Base-by-base conservation (phyloP, 2,329 filamentous ascomycete genomes). In the Paraphoma chrysanthemicola region DNA sequence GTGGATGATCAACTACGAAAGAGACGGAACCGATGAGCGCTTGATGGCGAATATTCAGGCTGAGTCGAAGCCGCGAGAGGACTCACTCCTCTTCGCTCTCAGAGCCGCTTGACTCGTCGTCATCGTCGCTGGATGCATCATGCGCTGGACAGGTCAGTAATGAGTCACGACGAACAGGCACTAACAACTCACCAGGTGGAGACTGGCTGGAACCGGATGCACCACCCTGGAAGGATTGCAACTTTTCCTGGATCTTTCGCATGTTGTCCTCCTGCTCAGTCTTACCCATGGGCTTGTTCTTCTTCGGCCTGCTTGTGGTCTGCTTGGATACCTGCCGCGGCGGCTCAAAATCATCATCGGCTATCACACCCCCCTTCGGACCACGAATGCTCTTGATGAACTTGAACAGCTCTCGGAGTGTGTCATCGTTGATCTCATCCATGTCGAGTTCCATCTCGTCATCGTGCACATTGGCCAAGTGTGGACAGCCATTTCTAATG, bases 401-500 rank as follows among this genome's bases (percentile, higher is more conserved):
- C 49, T 79, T 80, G 64, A 85, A 80, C 36, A 88, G 80, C 74
- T 85, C 81, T 68, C 81, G 79, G 55, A 87, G 78, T 31, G 84
- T 82, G 39, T 83, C 77, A 42, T 82, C 79, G 36, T 81, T 81
- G 57, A 88, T 79, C 58, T 85, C 80, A 58, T 88, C 86, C 61
- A 88, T 87, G 62, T 88, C 86, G 33, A 93, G 82, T 67, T 91
- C 86, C 70, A 88, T 81, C 67, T 87, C 85, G 47, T 86, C 85
- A 62, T 84, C 83, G 56, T 81, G 77, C 62, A 83, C 81, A 68
- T 82, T 76, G 33, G 78, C 73, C 45, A 95, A 82, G 82, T 90
- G 82, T 79, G 91, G 80, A 81, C 91, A 77, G 64, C 96, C 94
- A 63, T 87, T 87, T 75, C 96, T 92, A 72, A 99, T 98, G 60